These are phyloP conservation scores for Chamaecyparis obtusa DNA, from an alignment of 75 land plant species.

Conservation along the genomic window DNA sequence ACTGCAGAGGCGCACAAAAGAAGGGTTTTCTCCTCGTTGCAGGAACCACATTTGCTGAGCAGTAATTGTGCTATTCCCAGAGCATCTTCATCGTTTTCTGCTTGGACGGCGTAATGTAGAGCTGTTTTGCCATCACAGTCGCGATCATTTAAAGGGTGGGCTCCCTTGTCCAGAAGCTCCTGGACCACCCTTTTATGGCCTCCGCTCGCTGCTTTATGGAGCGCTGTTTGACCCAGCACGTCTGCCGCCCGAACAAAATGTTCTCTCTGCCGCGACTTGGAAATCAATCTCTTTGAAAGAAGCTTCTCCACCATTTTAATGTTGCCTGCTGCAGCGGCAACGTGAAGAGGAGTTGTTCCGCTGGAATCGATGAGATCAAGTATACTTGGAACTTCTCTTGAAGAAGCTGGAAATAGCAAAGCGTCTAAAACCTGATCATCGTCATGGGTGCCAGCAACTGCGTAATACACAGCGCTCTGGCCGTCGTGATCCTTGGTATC, in stretches of 20 bases:
- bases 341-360: background rate
- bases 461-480: background rate
- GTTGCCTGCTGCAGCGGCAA: background rate
- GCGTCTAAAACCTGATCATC: background rate
- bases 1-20: background rate
- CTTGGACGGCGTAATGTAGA: background rate
- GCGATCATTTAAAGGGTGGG: background rate
- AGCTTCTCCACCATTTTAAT: background rate
- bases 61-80: background rate
- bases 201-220: background rate
- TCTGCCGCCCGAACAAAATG: background rate
- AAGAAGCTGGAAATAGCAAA: background rate
- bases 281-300: background rate
- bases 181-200: background rate
- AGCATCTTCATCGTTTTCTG: background rate
- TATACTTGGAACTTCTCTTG: background rate
- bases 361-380: background rate
- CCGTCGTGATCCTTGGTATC: background rate
- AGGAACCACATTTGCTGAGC: background rate
- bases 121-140: slow-evolving; percentile 5
- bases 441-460: background rate
- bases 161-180: background rate
- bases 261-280: background rate
- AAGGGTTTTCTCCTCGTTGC: background rate
- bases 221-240: background rate